These are phyloP conservation scores for Epichloe coenophiala DNA, from an alignment of 2,329 filamentous ascomycete species.

Conservation along the genomic window DNA sequence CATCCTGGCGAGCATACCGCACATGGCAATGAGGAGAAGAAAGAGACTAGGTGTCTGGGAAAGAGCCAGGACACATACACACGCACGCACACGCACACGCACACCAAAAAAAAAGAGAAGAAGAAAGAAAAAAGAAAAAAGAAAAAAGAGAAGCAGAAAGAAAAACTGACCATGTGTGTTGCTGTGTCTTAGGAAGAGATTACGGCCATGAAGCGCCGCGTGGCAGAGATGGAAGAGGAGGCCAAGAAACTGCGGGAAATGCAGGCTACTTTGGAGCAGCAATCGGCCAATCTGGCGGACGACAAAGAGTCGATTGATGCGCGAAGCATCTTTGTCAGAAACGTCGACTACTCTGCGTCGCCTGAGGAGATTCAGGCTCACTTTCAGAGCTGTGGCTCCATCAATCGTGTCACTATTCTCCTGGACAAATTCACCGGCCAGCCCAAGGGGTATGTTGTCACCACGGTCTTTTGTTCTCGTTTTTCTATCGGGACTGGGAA, in stretches of 20 bases:
- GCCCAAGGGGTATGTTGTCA: conserved; percentile 69
- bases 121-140: background rate
- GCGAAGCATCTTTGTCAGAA: conserved; percentile 94
- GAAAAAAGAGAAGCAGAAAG: background rate
- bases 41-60: background rate
- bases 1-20: background rate
- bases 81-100: background rate
- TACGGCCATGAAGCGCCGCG: conserved; percentile 71
- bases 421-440: conserved; percentile 97
- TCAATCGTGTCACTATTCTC: conserved; percentile 95
- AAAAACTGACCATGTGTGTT: conserved; percentile 17
- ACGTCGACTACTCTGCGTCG: conserved; percentile 93
- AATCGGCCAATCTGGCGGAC: conserved; percentile 70
- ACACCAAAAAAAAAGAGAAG: background rate
- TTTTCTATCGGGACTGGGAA: background rate
- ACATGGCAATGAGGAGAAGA: background rate
- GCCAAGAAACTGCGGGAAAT: conserved; percentile 76
- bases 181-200: conserved; percentile 53
- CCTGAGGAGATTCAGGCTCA: conserved; percentile 95
- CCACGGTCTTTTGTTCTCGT: background rate
- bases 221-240: conserved; percentile 85
- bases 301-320: conserved; percentile 93
- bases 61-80: background rate
- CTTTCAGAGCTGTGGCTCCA: conserved; percentile 92
- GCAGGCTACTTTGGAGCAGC: conserved; percentile 75